Percentiles rank a stretch among this genome's conserved stretches.
Conservation (phyloP, 495 filamentous ascomycete genomes). For the Hypoxylon cercidicola region DNA sequence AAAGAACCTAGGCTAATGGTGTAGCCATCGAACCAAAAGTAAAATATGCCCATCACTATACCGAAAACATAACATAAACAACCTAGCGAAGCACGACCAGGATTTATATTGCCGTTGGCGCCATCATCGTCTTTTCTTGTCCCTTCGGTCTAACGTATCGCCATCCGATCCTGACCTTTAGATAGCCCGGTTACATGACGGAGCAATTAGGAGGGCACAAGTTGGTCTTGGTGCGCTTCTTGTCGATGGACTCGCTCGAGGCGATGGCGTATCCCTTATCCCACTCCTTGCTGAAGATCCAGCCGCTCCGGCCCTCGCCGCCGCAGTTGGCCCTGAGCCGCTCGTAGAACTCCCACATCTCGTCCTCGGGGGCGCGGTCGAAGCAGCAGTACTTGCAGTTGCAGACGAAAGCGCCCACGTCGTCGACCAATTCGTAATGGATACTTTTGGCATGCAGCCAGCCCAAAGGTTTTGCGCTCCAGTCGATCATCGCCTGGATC, state of each 20-base stretch:
- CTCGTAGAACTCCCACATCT: constrained; percentile 32
- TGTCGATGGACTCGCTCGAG: constrained; percentile 3
- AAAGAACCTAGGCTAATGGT: too few relatives aligned
- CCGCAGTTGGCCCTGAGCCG: constrained; percentile 26
- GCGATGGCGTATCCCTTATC: constrained; percentile 29
- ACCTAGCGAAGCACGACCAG: too few relatives aligned
- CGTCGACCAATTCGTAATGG: not conserved
- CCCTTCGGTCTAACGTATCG: not conserved
- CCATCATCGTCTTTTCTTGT: not conserved
- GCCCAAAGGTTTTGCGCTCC: not conserved
- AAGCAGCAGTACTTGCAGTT: constrained; percentile 47
- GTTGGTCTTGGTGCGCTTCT: not conserved
- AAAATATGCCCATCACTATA: too few relatives aligned
- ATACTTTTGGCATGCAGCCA: not conserved
- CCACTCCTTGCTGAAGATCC: constrained; percentile 41
- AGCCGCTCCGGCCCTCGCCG: constrained; percentile 12
- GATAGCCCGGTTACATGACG: not conserved
- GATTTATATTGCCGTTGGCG: too few relatives aligned
- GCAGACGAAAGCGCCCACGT: constrained; percentile 57
- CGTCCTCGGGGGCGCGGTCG: constrained; percentile 12
- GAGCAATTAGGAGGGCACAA: constrained; percentile 22
- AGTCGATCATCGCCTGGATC: constrained; percentile 2
- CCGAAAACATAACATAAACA: too few relatives aligned
- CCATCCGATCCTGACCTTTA: not conserved
- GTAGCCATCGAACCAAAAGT: too few relatives aligned